Percentiles rank a stretch among this genome's conserved stretches.
Evolutionary conservation across 169 alveolate genomes (phyloP).

Genomic region (Cryptosporidium viatorum): DNA sequence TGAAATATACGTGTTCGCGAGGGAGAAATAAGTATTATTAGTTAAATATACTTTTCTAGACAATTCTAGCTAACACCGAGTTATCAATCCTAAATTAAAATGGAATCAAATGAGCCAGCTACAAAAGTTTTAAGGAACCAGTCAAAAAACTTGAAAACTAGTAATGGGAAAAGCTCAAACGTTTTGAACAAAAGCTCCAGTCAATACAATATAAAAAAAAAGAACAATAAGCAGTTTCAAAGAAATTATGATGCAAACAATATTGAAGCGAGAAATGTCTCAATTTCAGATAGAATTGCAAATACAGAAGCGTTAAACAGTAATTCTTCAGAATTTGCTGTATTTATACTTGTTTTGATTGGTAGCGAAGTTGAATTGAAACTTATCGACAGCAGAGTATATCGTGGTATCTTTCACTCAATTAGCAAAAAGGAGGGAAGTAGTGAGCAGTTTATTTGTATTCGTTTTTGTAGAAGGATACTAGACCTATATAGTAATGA

Average conservation of each 20-base stretch:
- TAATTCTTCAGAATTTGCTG: slow-evolving; percentile 45
- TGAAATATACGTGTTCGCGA: not conserved
- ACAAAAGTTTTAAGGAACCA: not conserved
- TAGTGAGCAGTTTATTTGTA: slow-evolving; percentile 30
- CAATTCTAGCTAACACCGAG: not conserved
- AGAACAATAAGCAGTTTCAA: not conserved
- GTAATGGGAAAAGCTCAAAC: not conserved
- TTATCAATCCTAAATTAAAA: not conserved
- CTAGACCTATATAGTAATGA: slow-evolving; percentile 15
- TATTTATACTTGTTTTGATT: slow-evolving; percentile 22
- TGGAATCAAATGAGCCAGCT: not conserved
- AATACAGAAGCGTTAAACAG: not conserved
- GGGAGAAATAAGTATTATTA: not conserved
- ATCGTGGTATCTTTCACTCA: slow-evolving; percentile 56
- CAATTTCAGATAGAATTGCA: not conserved
- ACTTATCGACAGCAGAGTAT: not conserved
- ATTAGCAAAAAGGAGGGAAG: slow-evolving; percentile 19
- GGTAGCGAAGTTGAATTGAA: slow-evolving; percentile 63
- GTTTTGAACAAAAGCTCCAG: not conserved
- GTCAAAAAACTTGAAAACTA: not conserved
- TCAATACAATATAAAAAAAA: not conserved
- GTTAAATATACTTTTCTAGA: not conserved
- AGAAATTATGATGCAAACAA: not conserved
- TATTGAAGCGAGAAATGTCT: not conserved
- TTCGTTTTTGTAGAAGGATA: slow-evolving; percentile 58